phyloP scores from a whole-genome alignment of 1,139 yeast genomes.

The Hemisphaericaspora lyxosophila region DNA sequence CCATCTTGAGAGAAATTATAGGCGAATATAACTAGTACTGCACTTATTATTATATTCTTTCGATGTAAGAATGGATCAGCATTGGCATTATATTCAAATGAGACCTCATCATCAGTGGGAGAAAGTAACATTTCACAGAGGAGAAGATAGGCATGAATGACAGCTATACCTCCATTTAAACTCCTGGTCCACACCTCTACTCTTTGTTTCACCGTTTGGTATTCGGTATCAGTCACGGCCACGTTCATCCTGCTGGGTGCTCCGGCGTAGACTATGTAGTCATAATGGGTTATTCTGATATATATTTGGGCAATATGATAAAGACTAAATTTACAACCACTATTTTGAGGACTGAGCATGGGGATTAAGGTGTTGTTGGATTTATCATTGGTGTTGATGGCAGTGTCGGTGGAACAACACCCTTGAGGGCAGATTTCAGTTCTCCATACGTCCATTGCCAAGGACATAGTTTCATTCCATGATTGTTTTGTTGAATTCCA shows the following conservation, averaged over 20 bases:
- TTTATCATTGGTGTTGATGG: slow-evolving; percentile 17
- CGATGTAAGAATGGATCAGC: slow-evolving; percentile 57
- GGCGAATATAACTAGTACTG: slow-evolving; percentile 58
- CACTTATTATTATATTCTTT: slow-evolving; percentile 53
- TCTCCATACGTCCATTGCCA: slow-evolving; percentile 63
- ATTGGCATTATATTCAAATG: slow-evolving; percentile 43
- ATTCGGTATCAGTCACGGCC: slow-evolving; percentile 51
- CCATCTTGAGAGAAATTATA: slow-evolving; percentile 55
- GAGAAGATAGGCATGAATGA: slow-evolving; percentile 58
- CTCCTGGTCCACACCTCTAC: slow-evolving; percentile 47
- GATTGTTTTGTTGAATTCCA: slow-evolving; percentile 37
- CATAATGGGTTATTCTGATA: slow-evolving; percentile 65
- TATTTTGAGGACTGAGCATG: slow-evolving; percentile 24
- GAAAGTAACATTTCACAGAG: slow-evolving; percentile 57
- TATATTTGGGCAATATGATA: slow-evolving; percentile 71
- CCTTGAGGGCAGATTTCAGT: slow-evolving; percentile 29
- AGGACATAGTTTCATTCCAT: slow-evolving; percentile 63
- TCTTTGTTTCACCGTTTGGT: slow-evolving; percentile 46
- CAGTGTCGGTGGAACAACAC: slow-evolving; percentile 30
- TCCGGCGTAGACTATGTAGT: slow-evolving; percentile 71
- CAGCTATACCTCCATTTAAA: slow-evolving; percentile 31
- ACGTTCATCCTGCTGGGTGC: slow-evolving; percentile 79
- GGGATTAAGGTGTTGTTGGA: slow-evolving; percentile 12
- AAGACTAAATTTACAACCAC: slow-evolving; percentile 50
- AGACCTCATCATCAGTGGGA: slow-evolving; percentile 35